A percentile compares a stretch with the other conserved stretches of the same genome.
phyloP scores from a whole-genome alignment of 1,284 basidiomycete species.

The Moesziomyces parantarcticus region DNA sequence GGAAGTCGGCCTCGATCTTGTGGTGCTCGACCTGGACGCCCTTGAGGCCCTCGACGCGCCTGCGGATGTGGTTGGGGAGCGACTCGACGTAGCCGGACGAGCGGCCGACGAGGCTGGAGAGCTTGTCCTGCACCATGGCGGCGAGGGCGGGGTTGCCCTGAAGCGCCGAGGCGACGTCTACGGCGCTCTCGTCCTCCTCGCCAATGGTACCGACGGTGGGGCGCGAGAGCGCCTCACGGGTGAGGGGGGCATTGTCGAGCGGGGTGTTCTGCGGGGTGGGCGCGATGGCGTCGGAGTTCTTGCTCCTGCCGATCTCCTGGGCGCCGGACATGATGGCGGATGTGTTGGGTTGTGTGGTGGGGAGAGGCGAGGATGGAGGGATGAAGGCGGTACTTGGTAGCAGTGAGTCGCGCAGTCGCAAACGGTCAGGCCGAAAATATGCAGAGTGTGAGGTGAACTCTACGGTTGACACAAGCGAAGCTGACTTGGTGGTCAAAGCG shows the following conservation, averaged over 20 bases:
- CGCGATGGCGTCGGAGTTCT: conserved; percentile 69
- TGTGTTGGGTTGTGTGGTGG: conserved; percentile 1
- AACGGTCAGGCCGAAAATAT: not conserved
- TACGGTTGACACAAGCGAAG: no score
- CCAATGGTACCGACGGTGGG: conserved; percentile 70
- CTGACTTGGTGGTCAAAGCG: no score
- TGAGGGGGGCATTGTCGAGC: conserved; percentile 77
- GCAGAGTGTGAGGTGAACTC: not conserved
- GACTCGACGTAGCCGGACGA: conserved; percentile 88
- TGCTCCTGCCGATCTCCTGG: conserved; percentile 54
- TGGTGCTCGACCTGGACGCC: conserved; percentile 93
- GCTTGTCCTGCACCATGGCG: conserved; percentile 69
- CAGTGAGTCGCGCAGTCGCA: conserved; percentile 2
- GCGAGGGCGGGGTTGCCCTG: conserved; percentile 67
- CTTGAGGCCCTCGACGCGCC: conserved; percentile 90
- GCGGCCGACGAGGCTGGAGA: conserved; percentile 78
- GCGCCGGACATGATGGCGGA: conserved; percentile 42
- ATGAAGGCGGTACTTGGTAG: not conserved
- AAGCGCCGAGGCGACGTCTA: conserved; percentile 52
- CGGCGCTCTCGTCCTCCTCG: conserved; percentile 62
- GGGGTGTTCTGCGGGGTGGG: conserved; percentile 86
- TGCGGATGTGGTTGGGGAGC: conserved; percentile 83
- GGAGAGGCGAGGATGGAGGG: not conserved
- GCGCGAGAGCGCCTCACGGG: conserved; percentile 75
- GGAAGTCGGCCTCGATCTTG: conserved; percentile 93